phyloP scores from a whole-genome alignment of 805 yeast species.

The Cyberlindnera xishuangbannaensis region DNA sequence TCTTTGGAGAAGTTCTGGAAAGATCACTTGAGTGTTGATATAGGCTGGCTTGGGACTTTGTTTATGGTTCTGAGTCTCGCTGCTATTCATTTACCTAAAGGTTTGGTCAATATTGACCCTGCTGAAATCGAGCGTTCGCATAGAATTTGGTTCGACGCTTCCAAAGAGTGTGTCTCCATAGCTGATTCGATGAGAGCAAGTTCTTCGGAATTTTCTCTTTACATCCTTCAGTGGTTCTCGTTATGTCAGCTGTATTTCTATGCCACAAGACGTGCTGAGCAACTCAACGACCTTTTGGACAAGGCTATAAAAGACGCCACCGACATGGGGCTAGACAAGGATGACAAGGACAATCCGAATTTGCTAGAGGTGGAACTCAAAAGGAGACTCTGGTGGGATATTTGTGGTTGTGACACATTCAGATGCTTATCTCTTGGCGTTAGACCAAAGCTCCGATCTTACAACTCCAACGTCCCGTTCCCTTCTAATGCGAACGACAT shows the following conservation, averaged over 20 bases:
- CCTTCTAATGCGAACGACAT: conserved; percentile 29
- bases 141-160: conserved; percentile 25
- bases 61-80: conserved; percentile 23
- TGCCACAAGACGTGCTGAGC: conserved; percentile 25
- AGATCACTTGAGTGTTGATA: conserved; percentile 16
- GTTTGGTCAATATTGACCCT: conserved; percentile 21
- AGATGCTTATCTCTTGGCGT: conserved; percentile 22
- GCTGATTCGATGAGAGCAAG: conserved; percentile 15
- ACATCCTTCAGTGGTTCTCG: conserved; percentile 23
- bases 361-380: conserved; percentile 26
- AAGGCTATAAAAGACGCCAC: conserved; percentile 22
- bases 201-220: conserved; percentile 13
- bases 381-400: conserved; percentile 29
- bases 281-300: conserved; percentile 19
- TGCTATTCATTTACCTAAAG: conserved; percentile 25
- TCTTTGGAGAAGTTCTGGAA: conserved; percentile 19
- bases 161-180: conserved; percentile 20
- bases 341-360: conserved; percentile 21
- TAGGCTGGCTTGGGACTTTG: conserved; percentile 22
- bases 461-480: conserved; percentile 25
- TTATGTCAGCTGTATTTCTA: conserved; percentile 25
- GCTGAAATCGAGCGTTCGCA: conserved; percentile 22
- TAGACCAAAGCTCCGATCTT: conserved; percentile 21
- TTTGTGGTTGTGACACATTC: conserved; percentile 26
- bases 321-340: conserved; percentile 23